These are phyloP conservation scores for Pythium utonaiense DNA, from an alignment of 352 stramenopile genomes.

Conservation along the genomic window DNA sequence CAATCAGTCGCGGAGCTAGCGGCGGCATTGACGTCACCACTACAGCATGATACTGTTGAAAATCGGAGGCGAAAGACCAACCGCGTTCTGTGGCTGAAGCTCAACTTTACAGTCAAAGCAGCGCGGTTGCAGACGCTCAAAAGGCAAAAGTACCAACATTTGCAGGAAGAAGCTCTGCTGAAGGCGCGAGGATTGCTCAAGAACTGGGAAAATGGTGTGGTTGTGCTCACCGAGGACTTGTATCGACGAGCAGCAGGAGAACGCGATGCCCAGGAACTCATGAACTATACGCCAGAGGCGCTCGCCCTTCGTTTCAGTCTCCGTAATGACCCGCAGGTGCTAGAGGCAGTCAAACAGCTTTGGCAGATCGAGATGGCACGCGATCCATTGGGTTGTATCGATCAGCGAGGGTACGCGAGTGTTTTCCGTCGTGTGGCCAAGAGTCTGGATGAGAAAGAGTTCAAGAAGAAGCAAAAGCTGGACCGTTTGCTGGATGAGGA, in stretches of 20 bases:
- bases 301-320: slow-evolving; percentile 62
- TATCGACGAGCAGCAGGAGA: slow-evolving; percentile 43
- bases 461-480: slow-evolving; percentile 26
- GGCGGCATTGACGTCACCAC: slow-evolving; percentile 4
- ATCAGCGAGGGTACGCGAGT: slow-evolving; percentile 42
- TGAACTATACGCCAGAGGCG: slow-evolving; percentile 70
- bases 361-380: slow-evolving; percentile 57
- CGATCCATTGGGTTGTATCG: slow-evolving; percentile 57
- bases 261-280: slow-evolving; percentile 45
- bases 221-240: slow-evolving; percentile 61
- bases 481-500: slow-evolving; percentile 54
- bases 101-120: slow-evolving; percentile 72
- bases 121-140: slow-evolving; percentile 59
- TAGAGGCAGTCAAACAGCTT: slow-evolving; percentile 48
- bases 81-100: slow-evolving; percentile 60
- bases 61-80: slow-evolving; percentile 11
- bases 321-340: slow-evolving; percentile 44
- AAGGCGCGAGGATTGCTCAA: slow-evolving; percentile 53
- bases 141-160: slow-evolving; percentile 67
- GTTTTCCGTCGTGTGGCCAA: slow-evolving; percentile 61
- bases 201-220: slow-evolving; percentile 60
- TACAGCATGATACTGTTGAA: not conserved
- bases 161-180: slow-evolving; percentile 65
- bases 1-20: slow-evolving; percentile 7
- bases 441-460: slow-evolving; percentile 41